A percentile compares a stretch with the other conserved stretches of the same genome.
phyloP scores from a whole-genome alignment of 345 rosid genomes.

The Eucalyptus brandiana region DNA sequence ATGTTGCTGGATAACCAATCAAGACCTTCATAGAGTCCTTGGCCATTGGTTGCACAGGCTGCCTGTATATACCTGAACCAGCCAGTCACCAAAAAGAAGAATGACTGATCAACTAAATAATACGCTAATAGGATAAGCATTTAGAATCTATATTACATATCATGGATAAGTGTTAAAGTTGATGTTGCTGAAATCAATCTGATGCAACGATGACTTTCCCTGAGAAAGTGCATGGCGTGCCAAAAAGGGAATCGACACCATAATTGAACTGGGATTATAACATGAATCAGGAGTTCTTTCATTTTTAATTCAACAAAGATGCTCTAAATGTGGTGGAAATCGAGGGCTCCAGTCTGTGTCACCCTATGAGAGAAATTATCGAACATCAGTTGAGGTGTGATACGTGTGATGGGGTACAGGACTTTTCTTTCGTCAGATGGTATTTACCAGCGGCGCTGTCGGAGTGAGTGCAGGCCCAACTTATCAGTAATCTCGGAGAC shows the following conservation, averaged over 20 bases:
- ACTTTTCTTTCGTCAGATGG: background rate
- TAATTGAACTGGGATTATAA: background rate
- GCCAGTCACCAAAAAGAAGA: background rate
- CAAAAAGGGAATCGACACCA: background rate
- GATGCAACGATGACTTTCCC: background rate
- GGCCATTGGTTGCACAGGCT: slow-evolving; percentile 57
- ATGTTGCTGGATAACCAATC: slow-evolving; percentile 63
- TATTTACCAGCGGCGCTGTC: slow-evolving; percentile 44
- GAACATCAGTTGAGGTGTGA: background rate
- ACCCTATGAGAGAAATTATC: background rate
- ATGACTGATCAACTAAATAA: background rate
- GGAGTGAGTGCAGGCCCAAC: slow-evolving; percentile 53
- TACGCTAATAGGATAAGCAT: background rate
- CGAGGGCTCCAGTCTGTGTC: background rate
- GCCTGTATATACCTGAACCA: slow-evolving; percentile 43
- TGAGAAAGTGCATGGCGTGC: background rate
- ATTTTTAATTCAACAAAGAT: background rate
- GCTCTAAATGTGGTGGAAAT: background rate
- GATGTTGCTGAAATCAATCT: background rate
- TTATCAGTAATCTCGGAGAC: slow-evolving; percentile 57
- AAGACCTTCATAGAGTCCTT: slow-evolving; percentile 64
- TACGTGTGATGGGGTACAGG: background rate
- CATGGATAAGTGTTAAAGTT: background rate
- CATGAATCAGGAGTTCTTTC: background rate
- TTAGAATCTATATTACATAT: background rate